Evolutionary conservation across 805 yeast species (phyloP), one percentile per base, ranked within the genome.

Genomic region (Candida manassasensis): DNA sequence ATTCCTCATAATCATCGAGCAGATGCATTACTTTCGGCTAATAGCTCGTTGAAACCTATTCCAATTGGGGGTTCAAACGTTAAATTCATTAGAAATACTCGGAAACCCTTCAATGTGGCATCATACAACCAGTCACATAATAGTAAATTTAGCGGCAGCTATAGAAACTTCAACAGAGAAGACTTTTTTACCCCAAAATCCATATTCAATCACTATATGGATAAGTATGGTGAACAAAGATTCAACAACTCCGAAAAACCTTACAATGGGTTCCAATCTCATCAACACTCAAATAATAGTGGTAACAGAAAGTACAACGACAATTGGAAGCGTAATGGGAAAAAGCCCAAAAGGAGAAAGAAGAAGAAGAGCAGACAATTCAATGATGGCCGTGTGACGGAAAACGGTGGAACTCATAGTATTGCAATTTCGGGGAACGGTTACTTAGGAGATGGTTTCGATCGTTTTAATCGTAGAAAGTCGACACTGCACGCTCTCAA

Each of bases 151-250:
- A 38, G 39, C 40, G 26, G 25, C 27, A 36, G 29, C 26, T 21
- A 41, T 25, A 45, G 42, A 32, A 59, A 54, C 33, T 80, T 73
- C 48, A 76, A 76, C 45, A 69, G 90, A 34, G 81, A 79, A 47
- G 90, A 84, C 51, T 80, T 72, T 46, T 84, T 82, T 53, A 84
- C 93, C 3, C 93, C 93, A 3, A 83, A 82, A 37, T 77, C 88
- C 17, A 81, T 79, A 4, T 74, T 78, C 48, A 76, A 74, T 39
- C 81, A 79, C 44, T 82, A 79, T 53, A 74, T 82, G 82, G 86
- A 77, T 43, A 78, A 79, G 43, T 67, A 65, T 41, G 67, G 79
- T 59, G 59, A 72, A 62, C 55, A 67, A 45, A 52, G 62, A 52
- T 42, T 57, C 52, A 38, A 48, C 44, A 44, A 41, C 22, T 19